Evolutionary conservation across 106 monocot species (phyloP).

Genomic region (Allium fistulosum): DNA sequence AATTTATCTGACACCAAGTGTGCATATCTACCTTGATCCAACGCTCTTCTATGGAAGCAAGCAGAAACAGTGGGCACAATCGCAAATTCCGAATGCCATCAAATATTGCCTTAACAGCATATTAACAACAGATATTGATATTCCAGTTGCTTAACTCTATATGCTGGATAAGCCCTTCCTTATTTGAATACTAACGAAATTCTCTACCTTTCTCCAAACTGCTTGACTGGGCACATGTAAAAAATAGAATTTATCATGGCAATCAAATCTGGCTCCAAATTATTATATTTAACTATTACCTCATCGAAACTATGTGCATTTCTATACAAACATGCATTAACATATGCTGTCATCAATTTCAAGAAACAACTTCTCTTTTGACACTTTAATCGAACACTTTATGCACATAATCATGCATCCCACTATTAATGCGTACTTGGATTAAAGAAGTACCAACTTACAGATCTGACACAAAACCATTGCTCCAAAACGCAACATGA

Average conservation of each 20-base stretch:
- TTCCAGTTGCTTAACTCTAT: too few species aligned
- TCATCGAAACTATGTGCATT: conserved; percentile 10
- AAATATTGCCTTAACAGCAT: conserved; percentile 8
- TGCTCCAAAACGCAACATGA: too few species aligned
- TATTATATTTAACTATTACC: conserved; percentile 8
- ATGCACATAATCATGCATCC: conserved; percentile 10
- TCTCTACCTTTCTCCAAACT: too few species aligned
- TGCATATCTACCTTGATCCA: conserved; percentile 28
- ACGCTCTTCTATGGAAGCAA: conserved; percentile 17
- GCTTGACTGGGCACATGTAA: too few species aligned
- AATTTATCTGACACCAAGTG: conserved; percentile 10
- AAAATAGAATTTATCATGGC: too few species aligned
- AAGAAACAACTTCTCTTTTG: conserved; percentile 11
- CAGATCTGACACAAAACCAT: conserved; percentile 14
- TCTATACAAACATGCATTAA: conserved; percentile 2
- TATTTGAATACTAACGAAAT: too few species aligned
- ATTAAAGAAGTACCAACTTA: conserved; percentile 22
- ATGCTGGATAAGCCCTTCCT: too few species aligned
- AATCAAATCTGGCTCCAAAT: too few species aligned
- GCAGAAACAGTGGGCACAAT: conserved; percentile 16
- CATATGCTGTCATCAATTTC: conserved; percentile 21
- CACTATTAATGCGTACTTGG: conserved; percentile 12
- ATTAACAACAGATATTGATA: neutral
- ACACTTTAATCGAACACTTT: conserved; percentile 19
- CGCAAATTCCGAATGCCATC: conserved; percentile 6